Evolutionary conservation across 257 asterid genomes (phyloP).

Genomic region (Solanum bulbocastanum): DNA sequence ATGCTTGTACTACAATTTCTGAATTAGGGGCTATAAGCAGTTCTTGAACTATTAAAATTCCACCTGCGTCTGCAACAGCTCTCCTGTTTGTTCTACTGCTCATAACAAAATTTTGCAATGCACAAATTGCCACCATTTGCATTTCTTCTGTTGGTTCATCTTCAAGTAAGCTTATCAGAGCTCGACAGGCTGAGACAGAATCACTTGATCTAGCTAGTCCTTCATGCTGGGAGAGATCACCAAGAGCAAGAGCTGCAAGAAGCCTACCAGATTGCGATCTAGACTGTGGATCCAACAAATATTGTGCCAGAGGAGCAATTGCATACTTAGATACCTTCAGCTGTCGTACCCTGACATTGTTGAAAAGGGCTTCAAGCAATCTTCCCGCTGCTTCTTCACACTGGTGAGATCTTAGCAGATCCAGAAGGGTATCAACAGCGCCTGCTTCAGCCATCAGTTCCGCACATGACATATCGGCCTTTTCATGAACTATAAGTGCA

Average conservation of each 20-base stretch:
- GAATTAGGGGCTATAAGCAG: constrained; percentile 46
- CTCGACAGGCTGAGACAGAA: constrained; percentile 74
- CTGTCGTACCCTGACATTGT: constrained; percentile 51
- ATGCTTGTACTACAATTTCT: constrained; percentile 58
- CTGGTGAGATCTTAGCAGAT: constrained; percentile 72
- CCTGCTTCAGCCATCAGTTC: constrained; percentile 75
- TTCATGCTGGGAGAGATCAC: constrained; percentile 85
- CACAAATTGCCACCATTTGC: constrained; percentile 71
- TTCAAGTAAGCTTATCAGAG: constrained; percentile 51
- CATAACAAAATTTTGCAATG: constrained; percentile 73
- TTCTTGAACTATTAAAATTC: constrained; percentile 67
- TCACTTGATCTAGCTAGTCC: constrained; percentile 74
- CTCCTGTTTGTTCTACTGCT: constrained; percentile 82
- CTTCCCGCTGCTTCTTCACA: constrained; percentile 67
- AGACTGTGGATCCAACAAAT: constrained; percentile 82
- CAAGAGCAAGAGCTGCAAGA: constrained; percentile 78
- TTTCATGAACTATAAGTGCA: constrained; percentile 66
- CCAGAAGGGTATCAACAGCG: constrained; percentile 68
- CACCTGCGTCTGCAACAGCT: constrained; percentile 85
- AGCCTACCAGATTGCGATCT: constrained; percentile 55
- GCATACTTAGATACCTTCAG: constrained; percentile 73
- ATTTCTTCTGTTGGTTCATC: constrained; percentile 74
- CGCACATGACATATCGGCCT: constrained; percentile 48
- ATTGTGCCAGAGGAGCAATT: constrained; percentile 79
- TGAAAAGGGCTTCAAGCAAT: constrained; percentile 65